Base-by-base conservation (phyloP, 1,284 basidiomycete species). In the Tilletia indica region DNA sequence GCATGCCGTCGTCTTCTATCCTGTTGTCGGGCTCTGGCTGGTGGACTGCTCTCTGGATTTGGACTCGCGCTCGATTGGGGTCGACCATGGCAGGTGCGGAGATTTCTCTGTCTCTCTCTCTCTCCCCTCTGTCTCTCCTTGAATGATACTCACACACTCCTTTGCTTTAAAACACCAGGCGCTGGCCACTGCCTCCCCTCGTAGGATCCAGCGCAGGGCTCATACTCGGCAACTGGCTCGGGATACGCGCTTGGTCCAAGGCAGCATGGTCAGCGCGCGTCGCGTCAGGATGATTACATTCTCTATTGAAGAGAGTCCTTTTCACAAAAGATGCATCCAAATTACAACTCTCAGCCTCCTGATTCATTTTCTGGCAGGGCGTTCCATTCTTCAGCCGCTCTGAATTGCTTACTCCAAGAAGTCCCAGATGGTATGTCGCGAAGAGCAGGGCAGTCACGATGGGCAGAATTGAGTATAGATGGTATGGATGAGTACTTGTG, bases 31-130 rank as follows among this genome's bases (percentile, higher is more conserved):
- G 58, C 58, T 1, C 36, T 63, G 8, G 21, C 36, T 9, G 58
- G 58, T 31, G 58, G 21, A 16, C 12, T 63, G 25, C 21, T 36
- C 4, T n/a, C 25, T 9, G 36, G 58, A 11, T 63, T 34, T 31
- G 58, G 58, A 16, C 58, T 63, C 36, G 58, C 58, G 12, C 58
- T 63, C 25, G 58, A 63, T 31, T 63, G 58, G 58, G 58, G 58
- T 36, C 58, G 58, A 21, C 58, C 58, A 63, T 63, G 58, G 58
- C 58, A 63, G 58, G 58, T 63, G 58, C 8, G 51, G 8, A 19
- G 47, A 9, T 48, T n/a, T 54, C 25, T 21, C 8, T 54, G 1
- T 54, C n/a, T 21, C n/a, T 31, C 9, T 38, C 25, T 25, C 19
- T n/a, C 54, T 19, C 16, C 25, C 25, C 25, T 31, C 58, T 14